phyloP scores from a whole-genome alignment of 129 eudicot species.

The Flaveria ramosissima region DNA sequence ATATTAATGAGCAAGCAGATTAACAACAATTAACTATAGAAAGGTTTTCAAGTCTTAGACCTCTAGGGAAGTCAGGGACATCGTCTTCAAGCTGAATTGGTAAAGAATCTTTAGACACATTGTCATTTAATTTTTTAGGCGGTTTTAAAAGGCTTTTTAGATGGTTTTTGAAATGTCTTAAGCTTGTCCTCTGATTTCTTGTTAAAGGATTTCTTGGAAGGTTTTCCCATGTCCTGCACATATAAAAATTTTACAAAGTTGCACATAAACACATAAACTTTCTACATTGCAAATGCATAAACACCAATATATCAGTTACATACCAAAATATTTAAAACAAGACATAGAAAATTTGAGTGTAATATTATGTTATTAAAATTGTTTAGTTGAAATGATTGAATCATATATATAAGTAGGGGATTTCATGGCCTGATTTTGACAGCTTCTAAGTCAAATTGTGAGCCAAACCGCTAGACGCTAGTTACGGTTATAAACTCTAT shows the following conservation, averaged over 20 bases:
- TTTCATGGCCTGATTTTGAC: not conserved
- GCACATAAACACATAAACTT: not conserved
- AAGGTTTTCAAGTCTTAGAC: constrained; percentile 33
- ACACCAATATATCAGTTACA: not conserved
- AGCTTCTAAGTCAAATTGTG: not conserved
- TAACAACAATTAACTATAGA: not conserved
- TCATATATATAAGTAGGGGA: not conserved
- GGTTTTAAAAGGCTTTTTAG: constrained; percentile 50
- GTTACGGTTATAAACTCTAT: not conserved
- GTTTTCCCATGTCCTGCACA: constrained; percentile 53
- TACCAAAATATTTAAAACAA: not conserved
- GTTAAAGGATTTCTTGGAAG: constrained; percentile 39
- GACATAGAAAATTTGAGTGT: not conserved
- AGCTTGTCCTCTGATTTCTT: constrained; percentile 38
- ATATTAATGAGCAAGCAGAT: constrained; percentile 16
- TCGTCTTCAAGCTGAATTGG: constrained; percentile 70
- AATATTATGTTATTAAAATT: not conserved
- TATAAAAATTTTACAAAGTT: not conserved
- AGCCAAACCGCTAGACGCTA: not conserved
- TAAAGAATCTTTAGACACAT: constrained; percentile 23
- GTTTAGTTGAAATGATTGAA: not conserved
- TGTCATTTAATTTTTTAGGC: constrained; percentile 25
- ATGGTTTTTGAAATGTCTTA: constrained; percentile 42
- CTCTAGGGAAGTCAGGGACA: constrained; percentile 84
- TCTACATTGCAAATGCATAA: not conserved